These are phyloP conservation scores for Gynochthodes officinalis DNA, from an alignment of 257 asterid species.

Conservation along the genomic window DNA sequence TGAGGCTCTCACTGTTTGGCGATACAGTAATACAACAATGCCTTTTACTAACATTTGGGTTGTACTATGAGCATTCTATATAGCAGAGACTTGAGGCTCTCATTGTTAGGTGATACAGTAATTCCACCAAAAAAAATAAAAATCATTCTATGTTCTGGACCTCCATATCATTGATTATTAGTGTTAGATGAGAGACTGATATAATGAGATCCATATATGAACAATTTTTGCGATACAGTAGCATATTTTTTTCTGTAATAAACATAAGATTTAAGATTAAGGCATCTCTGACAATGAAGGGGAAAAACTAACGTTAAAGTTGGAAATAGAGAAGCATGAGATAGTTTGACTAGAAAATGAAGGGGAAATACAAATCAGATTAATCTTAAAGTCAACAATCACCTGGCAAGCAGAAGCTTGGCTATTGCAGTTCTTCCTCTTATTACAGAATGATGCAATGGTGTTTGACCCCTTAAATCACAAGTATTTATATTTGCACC, in stretches of 20 bases:
- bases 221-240: no score
- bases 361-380: not conserved
- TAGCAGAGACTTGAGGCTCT: not conserved
- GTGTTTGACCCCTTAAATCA: slow-evolving; percentile 74
- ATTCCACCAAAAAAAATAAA: no score
- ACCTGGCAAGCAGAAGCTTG: slow-evolving; percentile 74
- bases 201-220: not conserved
- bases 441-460: slow-evolving; percentile 73
- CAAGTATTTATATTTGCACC: slow-evolving; percentile 60
- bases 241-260: no score
- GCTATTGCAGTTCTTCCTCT: slow-evolving; percentile 63
- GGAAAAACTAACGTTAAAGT: not conserved
- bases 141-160: not conserved
- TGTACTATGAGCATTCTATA: not conserved
- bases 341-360: not conserved
- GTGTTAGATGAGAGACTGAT: not conserved
- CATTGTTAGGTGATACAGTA: no score
- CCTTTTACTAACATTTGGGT: not conserved
- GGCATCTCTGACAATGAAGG: not conserved
- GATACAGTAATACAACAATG: no score
- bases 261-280: not conserved
- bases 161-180: not conserved
- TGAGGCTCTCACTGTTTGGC: not conserved
- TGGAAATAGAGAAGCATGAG: not conserved
- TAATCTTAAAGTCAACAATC: slow-evolving; percentile 8